phyloP scores from a whole-genome alignment of 2,329 filamentous ascomycete species.

The Pseudogymnoascus sp. region DNA sequence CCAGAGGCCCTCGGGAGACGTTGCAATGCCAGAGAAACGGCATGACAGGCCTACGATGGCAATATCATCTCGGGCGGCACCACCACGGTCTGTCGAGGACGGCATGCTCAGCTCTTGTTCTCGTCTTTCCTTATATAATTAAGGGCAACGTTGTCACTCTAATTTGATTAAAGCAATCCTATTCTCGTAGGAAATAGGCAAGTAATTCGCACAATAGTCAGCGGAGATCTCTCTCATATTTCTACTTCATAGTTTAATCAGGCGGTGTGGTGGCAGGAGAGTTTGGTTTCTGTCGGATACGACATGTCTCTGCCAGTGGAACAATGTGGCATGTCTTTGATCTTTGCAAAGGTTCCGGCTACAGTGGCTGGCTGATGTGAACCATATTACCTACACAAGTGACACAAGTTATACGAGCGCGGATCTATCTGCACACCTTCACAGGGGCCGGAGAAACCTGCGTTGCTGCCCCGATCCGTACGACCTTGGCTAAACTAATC shows the following conservation, averaged over 20 bases:
- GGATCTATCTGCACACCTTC: background rate
- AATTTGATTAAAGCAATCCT: background rate
- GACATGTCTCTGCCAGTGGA: background rate
- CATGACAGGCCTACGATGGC: slow-evolving; percentile 30
- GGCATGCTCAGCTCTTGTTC: background rate
- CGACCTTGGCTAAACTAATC: too few relatives aligned
- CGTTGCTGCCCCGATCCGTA: too few relatives aligned
- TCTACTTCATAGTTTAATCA: background rate
- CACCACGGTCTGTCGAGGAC: background rate
- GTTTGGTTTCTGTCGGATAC: background rate
- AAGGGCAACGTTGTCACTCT: background rate
- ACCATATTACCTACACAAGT: background rate
- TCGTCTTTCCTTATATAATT: background rate
- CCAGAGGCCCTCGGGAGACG: slow-evolving; percentile 31
- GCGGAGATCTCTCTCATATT: background rate
- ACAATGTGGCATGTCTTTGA: background rate
- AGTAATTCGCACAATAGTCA: background rate
- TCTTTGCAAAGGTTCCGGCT: background rate
- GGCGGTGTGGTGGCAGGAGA: background rate
- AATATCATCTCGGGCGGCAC: background rate
- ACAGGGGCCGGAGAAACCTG: too few relatives aligned
- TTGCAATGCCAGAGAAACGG: slow-evolving; percentile 28
- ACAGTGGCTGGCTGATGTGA: background rate
- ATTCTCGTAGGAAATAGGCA: background rate
- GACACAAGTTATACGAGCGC: background rate